Base-by-base conservation (phyloP, 208 protist species). In the Endotrypanum monterogeii region DNA sequence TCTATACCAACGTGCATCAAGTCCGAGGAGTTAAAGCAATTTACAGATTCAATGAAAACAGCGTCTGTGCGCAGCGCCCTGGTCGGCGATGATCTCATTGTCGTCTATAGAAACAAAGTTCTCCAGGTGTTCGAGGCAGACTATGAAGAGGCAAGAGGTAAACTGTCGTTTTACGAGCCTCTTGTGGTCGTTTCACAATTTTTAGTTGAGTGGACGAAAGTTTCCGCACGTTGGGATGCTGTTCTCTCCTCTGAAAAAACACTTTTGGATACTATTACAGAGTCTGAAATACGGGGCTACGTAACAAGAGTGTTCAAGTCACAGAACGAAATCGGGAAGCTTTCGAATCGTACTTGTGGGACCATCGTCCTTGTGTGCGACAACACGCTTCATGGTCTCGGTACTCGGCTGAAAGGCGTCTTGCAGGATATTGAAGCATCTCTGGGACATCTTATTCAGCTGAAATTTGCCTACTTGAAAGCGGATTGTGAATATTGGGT, bases 351-450 rank as follows among this genome's bases (percentile, higher is more conserved):
- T 5, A 76, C 70, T 35, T 88, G 67, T 35, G 83, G 85, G 25
- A 83, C 80, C 3, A 78, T 92, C 63, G 63, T 78, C 23, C 75
- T 92, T 16, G 76, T 73, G 18, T 87, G 80, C 70, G 75, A 88
- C 18, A 68, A 68, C 6, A 76, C 78, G 18, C 62, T 83, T 32
- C 67, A 72, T 5, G 69, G 69, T 35, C 56, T 85, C 11, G 62
- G 32, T 16, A 30, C 60, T 16, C 75, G 76, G 46, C 79, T 94
- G n/a, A 77, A 87, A 18, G n/a, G n/a, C 3, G 73, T 88, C 16
- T n/a, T 90, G 11, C 35, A 51, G 1, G 72, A 84, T 9, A 88
- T 93, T 28, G 78, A 83, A 48, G 60, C 78, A 30, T 50, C 74
- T 4, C 73, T 94, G 28, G n/a, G 39, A 12, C 46, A 67, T 35